Percentiles rank a stretch among this genome's conserved stretches.
Conservation (phyloP, 495 filamentous ascomycete species). For the Daldinia caldariorum region DNA sequence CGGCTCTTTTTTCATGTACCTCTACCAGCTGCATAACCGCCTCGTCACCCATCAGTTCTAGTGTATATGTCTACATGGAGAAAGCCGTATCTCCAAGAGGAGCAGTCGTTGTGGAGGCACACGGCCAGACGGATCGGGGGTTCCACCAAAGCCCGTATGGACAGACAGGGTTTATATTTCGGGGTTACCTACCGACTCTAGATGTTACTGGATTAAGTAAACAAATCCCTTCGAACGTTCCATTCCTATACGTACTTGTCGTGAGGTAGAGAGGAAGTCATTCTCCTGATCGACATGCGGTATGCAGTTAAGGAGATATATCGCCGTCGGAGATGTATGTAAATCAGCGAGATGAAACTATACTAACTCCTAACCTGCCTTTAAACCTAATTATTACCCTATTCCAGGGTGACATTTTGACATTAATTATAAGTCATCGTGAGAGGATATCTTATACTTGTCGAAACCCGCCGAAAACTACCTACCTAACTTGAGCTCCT, state of each 20-base stretch:
- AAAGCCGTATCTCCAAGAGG: not conserved
- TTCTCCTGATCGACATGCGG: slow-evolving; percentile 1
- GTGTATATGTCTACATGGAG: not conserved
- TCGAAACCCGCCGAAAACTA: not conserved
- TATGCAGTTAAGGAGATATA: slow-evolving; percentile 1
- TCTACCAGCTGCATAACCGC: not conserved
- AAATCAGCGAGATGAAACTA: not conserved
- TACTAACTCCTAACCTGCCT: not conserved
- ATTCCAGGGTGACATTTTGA: not conserved
- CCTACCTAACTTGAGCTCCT: not conserved
- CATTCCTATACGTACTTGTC: too few species aligned
- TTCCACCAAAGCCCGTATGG: not conserved
- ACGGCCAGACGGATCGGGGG: not conserved
- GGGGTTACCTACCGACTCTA: too few species aligned
- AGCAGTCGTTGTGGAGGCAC: not conserved
- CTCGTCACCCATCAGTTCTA: too few species aligned
- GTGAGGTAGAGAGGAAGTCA: not conserved
- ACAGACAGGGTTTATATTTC: not conserved
- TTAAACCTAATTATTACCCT: not conserved
- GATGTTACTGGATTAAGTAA: not conserved
- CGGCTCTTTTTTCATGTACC: not conserved
- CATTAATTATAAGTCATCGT: not conserved
- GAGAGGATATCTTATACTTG: not conserved
- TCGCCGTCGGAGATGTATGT: not conserved
- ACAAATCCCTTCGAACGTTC: not conserved